A percentile compares a stretch with the other conserved stretches of the same genome.
Conservation (phyloP, 192 early-diverging fungal genomes). For the Gaertneriomyces sp. region DNA sequence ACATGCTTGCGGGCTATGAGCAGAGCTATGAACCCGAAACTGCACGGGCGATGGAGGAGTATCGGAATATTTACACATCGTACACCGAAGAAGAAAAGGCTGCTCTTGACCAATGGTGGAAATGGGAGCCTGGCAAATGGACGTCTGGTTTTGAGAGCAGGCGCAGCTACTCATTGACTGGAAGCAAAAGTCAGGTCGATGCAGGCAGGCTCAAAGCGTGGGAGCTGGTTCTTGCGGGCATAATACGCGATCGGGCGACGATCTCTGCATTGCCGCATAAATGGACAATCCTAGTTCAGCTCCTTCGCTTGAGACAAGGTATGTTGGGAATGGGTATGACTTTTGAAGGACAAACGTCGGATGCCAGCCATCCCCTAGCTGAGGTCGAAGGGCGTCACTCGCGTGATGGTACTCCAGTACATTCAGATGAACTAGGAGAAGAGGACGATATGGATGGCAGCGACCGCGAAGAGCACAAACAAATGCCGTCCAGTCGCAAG, state of each 20-base stretch:
- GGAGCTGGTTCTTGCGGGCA: conserved; percentile 49
- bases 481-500: conserved; percentile 13
- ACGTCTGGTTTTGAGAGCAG: conserved; percentile 5
- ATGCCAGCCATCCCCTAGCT: neutral
- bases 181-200: conserved; percentile 2
- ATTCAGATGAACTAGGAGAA: neutral
- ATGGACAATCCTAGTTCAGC: conserved; percentile 25
- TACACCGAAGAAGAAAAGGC: conserved; percentile 35
- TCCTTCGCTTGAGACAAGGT: conserved; percentile 12
- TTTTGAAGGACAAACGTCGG: conserved; percentile 13
- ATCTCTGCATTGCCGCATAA: conserved; percentile 22
- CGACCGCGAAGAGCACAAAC: conserved; percentile 5
- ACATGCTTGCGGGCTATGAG: neutral
- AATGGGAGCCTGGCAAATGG: conserved; percentile 45
- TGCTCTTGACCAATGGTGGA: conserved; percentile 51
- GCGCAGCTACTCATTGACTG: conserved; percentile 3
- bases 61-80: conserved; percentile 13
- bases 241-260: conserved; percentile 35
- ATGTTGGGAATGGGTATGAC: conserved; percentile 16
- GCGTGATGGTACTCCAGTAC: conserved; percentile 6
- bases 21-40: conserved; percentile 2
- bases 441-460: neutral
- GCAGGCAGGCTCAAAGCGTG: conserved; percentile 40
- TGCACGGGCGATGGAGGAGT: conserved; percentile 15
- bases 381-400: neutral